These are phyloP conservation scores for Neoarthrinium moseri DNA, from an alignment of 2,329 filamentous ascomycete species.

Conservation along the genomic window DNA sequence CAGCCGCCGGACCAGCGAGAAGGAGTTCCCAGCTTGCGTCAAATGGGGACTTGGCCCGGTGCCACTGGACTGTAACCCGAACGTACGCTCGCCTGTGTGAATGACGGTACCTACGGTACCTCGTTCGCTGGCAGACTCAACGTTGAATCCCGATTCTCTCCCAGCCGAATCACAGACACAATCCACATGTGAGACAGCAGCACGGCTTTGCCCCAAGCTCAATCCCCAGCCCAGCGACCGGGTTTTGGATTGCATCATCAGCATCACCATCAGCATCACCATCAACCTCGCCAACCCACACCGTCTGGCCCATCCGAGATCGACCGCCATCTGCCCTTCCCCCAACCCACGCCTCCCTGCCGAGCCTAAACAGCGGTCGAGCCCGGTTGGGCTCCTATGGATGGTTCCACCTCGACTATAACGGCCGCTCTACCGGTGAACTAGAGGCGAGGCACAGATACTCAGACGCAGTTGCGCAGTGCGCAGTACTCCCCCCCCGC, in stretches of 20 bases:
- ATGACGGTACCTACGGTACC: too few species aligned
- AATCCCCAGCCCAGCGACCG: too few species aligned
- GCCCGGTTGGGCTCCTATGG: constrained; percentile 28
- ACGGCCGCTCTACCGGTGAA: background rate
- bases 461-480: background rate
- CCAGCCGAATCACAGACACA: background rate
- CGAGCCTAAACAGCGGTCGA: constrained; percentile 16
- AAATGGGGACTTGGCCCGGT: too few species aligned
- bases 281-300: too few species aligned
- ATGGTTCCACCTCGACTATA: constrained; percentile 7
- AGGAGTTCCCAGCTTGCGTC: background rate
- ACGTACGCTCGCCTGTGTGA: background rate
- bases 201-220: too few species aligned
- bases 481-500: background rate
- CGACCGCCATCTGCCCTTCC: background rate
- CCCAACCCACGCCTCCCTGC: constrained; percentile 3
- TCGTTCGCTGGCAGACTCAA: too few species aligned
- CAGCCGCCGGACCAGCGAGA: constrained; percentile 18
- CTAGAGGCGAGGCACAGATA: too few species aligned
- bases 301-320: too few species aligned
- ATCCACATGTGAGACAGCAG: too few species aligned
- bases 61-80: background rate
- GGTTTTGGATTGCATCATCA: too few species aligned
- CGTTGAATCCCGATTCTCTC: too few species aligned
- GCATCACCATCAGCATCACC: too few species aligned